These are phyloP conservation scores for Mucor saturninus DNA, from an alignment of 371 early-diverging fungal species.

Conservation along the genomic window DNA sequence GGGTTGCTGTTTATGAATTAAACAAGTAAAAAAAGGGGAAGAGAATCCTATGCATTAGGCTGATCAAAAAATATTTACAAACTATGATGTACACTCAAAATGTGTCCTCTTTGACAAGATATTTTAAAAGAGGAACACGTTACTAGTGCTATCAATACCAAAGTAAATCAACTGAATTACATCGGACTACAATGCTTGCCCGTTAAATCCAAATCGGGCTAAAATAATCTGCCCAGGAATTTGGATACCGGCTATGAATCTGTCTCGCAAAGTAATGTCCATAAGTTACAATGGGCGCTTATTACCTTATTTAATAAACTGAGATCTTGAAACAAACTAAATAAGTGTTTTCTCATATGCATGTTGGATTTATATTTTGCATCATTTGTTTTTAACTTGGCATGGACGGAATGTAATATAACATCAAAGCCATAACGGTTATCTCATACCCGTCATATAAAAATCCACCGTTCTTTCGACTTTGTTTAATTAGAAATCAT, in stretches of 20 bases:
- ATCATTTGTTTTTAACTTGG: too few relatives aligned
- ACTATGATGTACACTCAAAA: too few relatives aligned
- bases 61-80: too few relatives aligned
- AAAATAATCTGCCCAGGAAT: conserved; percentile 55
- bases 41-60: too few relatives aligned
- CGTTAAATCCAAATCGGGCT: conserved; percentile 52
- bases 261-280: conserved; percentile 51
- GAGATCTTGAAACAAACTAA: too few relatives aligned
- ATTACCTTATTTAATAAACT: too few relatives aligned
- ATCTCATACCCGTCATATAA: conserved; percentile 1
- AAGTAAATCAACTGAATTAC: conserved; percentile 33
- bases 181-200: conserved; percentile 54
- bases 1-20: too few relatives aligned
- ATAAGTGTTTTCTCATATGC: neutral
- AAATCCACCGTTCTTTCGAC: neutral
- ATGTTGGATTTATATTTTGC: too few relatives aligned
- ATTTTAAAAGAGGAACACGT: conserved; percentile 48
- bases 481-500: conserved; percentile 52
- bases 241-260: conserved; percentile 53
- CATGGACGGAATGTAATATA: neutral
- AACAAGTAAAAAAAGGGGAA: too few relatives aligned
- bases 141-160: conserved; percentile 33
- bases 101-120: conserved; percentile 41
- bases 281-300: neutral
- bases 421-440: neutral